Percentiles rank a stretch among this genome's conserved stretches.
Conservation (phyloP, 352 stramenopile species). For the Blastocystis sp. region DNA sequence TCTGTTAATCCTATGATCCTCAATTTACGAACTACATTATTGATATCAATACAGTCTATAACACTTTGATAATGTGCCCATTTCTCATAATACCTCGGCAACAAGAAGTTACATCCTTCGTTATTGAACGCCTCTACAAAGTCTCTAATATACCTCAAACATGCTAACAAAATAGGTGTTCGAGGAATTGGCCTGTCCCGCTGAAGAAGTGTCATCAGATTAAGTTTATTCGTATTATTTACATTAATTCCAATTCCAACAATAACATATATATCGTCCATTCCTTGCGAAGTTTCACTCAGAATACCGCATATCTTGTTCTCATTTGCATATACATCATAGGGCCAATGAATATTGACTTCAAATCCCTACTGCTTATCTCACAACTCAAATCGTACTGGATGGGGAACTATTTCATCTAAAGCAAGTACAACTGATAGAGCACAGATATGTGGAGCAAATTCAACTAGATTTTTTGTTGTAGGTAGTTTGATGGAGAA, state of each 20-base stretch:
- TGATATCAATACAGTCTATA: background rate
- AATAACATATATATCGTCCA: background rate
- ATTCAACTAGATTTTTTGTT: conserved; percentile 10
- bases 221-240: conserved; percentile 14
- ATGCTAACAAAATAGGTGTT: background rate
- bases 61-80: background rate
- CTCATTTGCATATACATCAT: conserved; percentile 20
- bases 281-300: background rate
- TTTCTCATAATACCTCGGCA: background rate
- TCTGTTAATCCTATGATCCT: background rate
- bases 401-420: conserved; percentile 13
- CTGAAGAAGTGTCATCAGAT: background rate
- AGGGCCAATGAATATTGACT: conserved; percentile 46
- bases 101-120: background rate
- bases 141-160: background rate
- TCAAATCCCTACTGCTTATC: background rate
- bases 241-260: conserved; percentile 53
- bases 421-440: conserved; percentile 25
- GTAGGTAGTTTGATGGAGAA: conserved; percentile 42
- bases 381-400: background rate
- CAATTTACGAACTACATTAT: background rate
- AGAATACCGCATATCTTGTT: conserved; percentile 53
- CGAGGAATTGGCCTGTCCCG: background rate
- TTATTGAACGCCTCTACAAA: background rate
- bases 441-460: conserved; percentile 17